Conservation (phyloP, 164 flowering plant species). For the Hamamelis virginiana region DNA sequence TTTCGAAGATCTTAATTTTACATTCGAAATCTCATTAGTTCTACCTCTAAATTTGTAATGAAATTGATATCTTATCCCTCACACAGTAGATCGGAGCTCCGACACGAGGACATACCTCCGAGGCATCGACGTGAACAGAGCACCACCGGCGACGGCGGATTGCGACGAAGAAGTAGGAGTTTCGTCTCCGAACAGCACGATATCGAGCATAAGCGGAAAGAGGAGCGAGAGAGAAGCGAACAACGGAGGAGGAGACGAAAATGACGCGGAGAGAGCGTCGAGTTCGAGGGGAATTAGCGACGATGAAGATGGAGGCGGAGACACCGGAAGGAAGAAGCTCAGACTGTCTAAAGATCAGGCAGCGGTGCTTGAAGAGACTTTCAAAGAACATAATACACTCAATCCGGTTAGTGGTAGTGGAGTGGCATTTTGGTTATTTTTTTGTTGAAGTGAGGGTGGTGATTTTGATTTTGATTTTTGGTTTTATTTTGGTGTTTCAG, state of each 20-base stretch:
- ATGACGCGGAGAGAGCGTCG: slow-evolving; percentile 31
- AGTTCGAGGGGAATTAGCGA: slow-evolving; percentile 28
- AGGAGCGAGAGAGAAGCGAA: slow-evolving; percentile 46
- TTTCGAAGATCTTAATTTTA: too few relatives aligned
- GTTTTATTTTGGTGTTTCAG: slow-evolving; percentile 25
- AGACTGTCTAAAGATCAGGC: slow-evolving; percentile 47
- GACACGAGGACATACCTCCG: slow-evolving; percentile 23
- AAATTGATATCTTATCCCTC: background rate
- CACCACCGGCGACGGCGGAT: slow-evolving; percentile 26
- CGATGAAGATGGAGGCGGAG: slow-evolving; percentile 33
- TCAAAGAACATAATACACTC: slow-evolving; percentile 49
- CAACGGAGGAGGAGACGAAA: slow-evolving; percentile 22
- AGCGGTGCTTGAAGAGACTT: slow-evolving; percentile 41
- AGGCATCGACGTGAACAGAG: slow-evolving; percentile 42
- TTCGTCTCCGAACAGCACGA: slow-evolving; percentile 79
- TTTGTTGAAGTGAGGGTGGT: background rate
- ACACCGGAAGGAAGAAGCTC: slow-evolving; percentile 42
- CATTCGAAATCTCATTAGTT: too few relatives aligned
- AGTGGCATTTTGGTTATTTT: slow-evolving; percentile 12
- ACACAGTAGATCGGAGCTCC: slow-evolving; percentile 20
- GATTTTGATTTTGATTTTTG: background rate
- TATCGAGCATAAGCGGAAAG: slow-evolving; percentile 66
- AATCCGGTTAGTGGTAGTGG: slow-evolving; percentile 36
- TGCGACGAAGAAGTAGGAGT: slow-evolving; percentile 63
- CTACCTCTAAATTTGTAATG: too few relatives aligned